Conservation (phyloP, 108 stramenopile species). For the Pseudonitzschia pungens region DNA sequence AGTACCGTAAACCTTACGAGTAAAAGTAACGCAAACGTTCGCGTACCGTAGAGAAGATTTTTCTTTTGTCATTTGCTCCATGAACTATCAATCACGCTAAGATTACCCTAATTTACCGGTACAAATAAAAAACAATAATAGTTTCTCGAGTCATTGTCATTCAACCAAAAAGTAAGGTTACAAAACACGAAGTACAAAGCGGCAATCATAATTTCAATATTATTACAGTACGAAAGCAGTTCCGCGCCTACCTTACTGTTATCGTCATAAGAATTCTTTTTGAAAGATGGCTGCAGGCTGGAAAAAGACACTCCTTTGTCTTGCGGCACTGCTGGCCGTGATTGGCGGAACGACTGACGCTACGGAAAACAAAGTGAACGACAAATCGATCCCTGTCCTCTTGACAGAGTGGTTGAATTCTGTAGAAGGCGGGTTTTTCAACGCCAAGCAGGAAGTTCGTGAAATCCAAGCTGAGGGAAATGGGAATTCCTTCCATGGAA, state of each 20-base stretch:
- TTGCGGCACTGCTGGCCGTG: not conserved
- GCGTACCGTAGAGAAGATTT: too few species aligned
- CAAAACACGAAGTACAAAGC: not conserved
- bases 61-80: too few species aligned
- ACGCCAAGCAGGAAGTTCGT: conserved; percentile 36
- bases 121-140: too few species aligned
- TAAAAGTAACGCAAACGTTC: too few species aligned
- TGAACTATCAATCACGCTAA: too few species aligned
- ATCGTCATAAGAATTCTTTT: not conserved
- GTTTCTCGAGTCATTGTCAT: not conserved
- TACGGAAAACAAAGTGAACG: not conserved
- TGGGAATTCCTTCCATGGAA: conserved; percentile 10
- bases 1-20: too few species aligned
- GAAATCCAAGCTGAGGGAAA: not conserved
- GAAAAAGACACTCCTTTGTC: conserved; percentile 5
- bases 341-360: not conserved
- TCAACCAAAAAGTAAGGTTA: too few species aligned
- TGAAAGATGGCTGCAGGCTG: not conserved
- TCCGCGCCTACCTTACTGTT: not conserved
- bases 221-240: not conserved
- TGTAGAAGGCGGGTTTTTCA: conserved; percentile 34
- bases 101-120: too few species aligned
- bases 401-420: conserved; percentile 29
- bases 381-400: not conserved
- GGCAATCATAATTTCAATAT: not conserved